phyloP scores from a whole-genome alignment of 495 filamentous ascomycete genomes.

The Hypoxylon cercidicola region DNA sequence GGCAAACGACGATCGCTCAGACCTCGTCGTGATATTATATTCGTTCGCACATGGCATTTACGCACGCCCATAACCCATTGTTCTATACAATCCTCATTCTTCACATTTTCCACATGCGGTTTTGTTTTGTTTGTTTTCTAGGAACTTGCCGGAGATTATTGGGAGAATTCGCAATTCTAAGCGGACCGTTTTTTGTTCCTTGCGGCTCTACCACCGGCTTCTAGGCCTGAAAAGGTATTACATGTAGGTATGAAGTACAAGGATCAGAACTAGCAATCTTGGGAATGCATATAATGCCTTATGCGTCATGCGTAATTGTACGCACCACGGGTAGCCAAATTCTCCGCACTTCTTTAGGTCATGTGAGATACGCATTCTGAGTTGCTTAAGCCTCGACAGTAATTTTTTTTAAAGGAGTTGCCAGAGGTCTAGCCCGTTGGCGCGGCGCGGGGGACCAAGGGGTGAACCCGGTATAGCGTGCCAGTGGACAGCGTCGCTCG shows the following conservation, averaged over 20 bases:
- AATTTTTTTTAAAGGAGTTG: slow-evolving; percentile 7
- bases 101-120: slow-evolving; percentile 14
- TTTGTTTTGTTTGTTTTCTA: neutral
- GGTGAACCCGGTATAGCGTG: slow-evolving; percentile 25
- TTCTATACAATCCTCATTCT: neutral
- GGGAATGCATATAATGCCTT: slow-evolving; percentile 25
- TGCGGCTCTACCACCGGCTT: slow-evolving; percentile 17
- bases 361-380: slow-evolving; percentile 17
- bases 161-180: neutral
- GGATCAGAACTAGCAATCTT: slow-evolving; percentile 16
- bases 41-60: slow-evolving; percentile 8
- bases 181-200: slow-evolving; percentile 10
- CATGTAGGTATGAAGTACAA: slow-evolving; percentile 10
- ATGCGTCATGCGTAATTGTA: slow-evolving; percentile 29
- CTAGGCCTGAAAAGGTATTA: slow-evolving; percentile 2
- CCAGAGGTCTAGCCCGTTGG: slow-evolving; percentile 4
- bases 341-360: slow-evolving; percentile 13
- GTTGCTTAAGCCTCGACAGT: too few relatives aligned
- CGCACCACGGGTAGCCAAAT: neutral
- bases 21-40: slow-evolving; percentile 25
- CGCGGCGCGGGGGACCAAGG: slow-evolving; percentile 17
- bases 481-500: slow-evolving; percentile 10
- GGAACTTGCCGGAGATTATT: slow-evolving; percentile 9
- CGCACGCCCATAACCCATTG: neutral
- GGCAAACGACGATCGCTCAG: slow-evolving; percentile 23